Evolutionary conservation across 768 basidiomycete genomes (phyloP), one percentile per base, ranked within the genome.

Genomic region (Auricularia sp.): DNA sequence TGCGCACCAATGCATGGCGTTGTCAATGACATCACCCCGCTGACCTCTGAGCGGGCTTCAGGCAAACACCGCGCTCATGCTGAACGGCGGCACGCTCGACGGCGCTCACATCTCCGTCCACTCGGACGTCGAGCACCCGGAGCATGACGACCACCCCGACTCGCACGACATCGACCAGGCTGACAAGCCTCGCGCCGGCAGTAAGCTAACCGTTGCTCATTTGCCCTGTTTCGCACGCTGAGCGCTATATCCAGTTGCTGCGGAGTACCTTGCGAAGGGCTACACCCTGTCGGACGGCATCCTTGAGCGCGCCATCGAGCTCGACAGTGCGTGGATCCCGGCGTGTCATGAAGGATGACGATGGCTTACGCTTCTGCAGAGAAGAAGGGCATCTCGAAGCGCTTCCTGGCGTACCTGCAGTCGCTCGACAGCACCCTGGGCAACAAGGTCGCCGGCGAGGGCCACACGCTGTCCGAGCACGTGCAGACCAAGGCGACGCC

Each of bases 261-360:
- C 96, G 35, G 96, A 98, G 74, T 93, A 95, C 74, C 83, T 99
- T 56, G 93, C 96, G 1, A 86, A 84, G 71, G 97, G 96, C 1
- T 98, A 98, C 77, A 71, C 71, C 61, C 81, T 98, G 34, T 85
- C 86, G 18, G 95, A 98, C 72, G 72, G 79, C 60, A 82, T 94
- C 68, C 79, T 98, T 58, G 80, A 88, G 68, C 83, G 83, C 61
- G 88, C 91, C 59, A 91, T 93, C 68, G 88, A 91, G 42, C 77
- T 90, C n/a, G 90, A 91, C 71, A 76, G 29, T 29, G 29, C 29
- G 29, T 29, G 29, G 29, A 29, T 29, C 29, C 29, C 29, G 29
- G 29, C 0, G 29, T 29, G 0, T 29, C 29, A 29, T 29, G 29
- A 29, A 29, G 29, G 29, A 29, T 29, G 29, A 29, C 29, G 29